Base-by-base conservation (phyloP, 768 basidiomycete species). In the Pulveroboletus sp. region DNA sequence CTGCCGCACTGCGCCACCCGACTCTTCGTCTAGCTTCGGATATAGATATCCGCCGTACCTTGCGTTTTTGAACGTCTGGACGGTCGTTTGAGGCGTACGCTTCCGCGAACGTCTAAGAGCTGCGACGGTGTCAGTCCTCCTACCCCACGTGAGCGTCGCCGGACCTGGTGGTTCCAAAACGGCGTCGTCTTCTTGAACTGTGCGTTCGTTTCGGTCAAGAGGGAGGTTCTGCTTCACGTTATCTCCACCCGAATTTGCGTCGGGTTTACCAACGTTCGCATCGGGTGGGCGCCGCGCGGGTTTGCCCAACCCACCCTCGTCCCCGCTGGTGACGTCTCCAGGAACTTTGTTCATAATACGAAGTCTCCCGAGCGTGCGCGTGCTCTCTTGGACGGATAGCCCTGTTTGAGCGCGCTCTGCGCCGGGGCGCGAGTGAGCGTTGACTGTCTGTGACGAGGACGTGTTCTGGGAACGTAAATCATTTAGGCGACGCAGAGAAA, bases 331-430 rank as follows among this genome's bases (percentile, higher is more conserved):
- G 38, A 69, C 46, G 43, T 81, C 79, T 6, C 75, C 79, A 8
- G 77, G 74, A 2, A 69, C 60, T 45, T 73, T 64, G 57, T 82
- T 81, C 23, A 76, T 67, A 40, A 82, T 73, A 39, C 71, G 73
- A 16, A 81, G 68, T 12, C 63, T 68, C 5, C 78, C 78, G 0
- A 80, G 67, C 4, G 73, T 71, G 32, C 59, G 58, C 29, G 57
- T 57, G 45, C 65, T 71, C 35, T 65, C 60, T 46, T 64, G 67
- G 11, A 67, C 65, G 0, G 63, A 63, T 27, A 53, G 11, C 3
- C 51, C 58, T 8, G 63, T 53, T 17, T 42, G 47, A 8, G 53
- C 23, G 23, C 56, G 63, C 16, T 29, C 47, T 23, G 45, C 45
- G 35, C 57, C 44, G 37, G 59, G 57, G 29, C 64, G 36, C 29